Conservation (phyloP, 78 protist genomes). For the Acrasis kona region DNA sequence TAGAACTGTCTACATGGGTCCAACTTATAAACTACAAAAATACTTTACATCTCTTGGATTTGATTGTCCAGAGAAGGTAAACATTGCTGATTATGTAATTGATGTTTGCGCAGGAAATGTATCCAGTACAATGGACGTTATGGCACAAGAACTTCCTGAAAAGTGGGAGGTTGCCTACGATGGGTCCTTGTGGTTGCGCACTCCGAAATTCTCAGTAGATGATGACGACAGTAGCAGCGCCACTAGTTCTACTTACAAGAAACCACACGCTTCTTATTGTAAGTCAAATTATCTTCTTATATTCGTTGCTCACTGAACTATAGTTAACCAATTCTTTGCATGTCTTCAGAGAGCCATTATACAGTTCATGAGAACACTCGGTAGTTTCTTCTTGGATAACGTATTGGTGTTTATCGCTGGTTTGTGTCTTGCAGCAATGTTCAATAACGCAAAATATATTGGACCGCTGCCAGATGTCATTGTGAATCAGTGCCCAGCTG, state of each 20-base stretch:
- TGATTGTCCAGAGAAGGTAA: not conserved
- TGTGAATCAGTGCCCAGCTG: not conserved
- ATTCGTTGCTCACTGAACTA: too few relatives aligned
- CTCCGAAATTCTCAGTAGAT: too few relatives aligned
- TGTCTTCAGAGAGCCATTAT: not conserved
- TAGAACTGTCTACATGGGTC: conserved; percentile 32
- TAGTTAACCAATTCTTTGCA: too few relatives aligned
- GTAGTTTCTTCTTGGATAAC: not conserved
- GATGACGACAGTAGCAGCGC: too few relatives aligned
- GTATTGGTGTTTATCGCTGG: conserved; percentile 2
- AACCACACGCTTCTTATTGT: too few relatives aligned
- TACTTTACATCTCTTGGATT: conserved; percentile 44
- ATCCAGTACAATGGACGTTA: too few relatives aligned
- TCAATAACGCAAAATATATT: conserved; percentile 5
- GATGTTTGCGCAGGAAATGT: conserved; percentile 2
- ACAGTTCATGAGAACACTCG: not conserved
- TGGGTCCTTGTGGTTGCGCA: too few relatives aligned
- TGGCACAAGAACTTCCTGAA: too few relatives aligned
- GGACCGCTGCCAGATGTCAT: conserved; percentile 4
- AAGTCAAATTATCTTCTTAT: too few relatives aligned
- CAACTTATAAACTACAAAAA: not conserved
- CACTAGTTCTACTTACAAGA: too few relatives aligned
- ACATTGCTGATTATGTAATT: conserved; percentile 37
- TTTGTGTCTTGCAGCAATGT: conserved; percentile 7
- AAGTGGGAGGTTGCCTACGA: too few relatives aligned